phyloP scores from a whole-genome alignment of 2,329 filamentous ascomycete species.

The Dactylellina haptotyla region DNA sequence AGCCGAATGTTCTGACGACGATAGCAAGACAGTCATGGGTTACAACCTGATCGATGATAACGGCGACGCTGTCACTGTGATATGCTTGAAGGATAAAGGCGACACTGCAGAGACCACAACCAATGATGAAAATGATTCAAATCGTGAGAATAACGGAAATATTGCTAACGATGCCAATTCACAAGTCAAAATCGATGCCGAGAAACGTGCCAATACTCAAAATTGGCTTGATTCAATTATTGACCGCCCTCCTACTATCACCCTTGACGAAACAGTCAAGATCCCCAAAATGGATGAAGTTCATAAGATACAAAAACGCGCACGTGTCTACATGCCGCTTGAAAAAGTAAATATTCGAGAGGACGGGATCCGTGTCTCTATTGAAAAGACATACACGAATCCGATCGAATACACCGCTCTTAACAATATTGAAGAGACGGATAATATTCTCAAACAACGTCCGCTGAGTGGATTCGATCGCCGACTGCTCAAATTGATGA shows the following conservation, averaged over 20 bases:
- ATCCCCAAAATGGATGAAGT: not conserved
- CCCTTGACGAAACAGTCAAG: conserved; percentile 7
- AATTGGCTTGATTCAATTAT: conserved; percentile 27
- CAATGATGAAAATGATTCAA: not conserved
- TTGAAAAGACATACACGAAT: not conserved
- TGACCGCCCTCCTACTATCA: conserved; percentile 13
- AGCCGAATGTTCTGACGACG: not conserved
- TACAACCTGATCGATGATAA: not conserved
- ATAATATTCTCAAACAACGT: not conserved
- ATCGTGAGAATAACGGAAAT: not conserved
- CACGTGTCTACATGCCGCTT: not conserved
- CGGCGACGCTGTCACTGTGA: not conserved
- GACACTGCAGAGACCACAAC: not conserved
- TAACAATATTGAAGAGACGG: not conserved
- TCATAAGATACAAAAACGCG: not conserved
- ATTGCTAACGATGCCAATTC: not conserved
- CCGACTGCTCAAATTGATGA: conserved; percentile 3
- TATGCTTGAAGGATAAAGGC: not conserved
- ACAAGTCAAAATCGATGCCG: not conserved
- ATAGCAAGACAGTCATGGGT: not conserved
- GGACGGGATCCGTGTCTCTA: too few species aligned
- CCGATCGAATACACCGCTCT: not conserved
- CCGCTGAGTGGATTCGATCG: conserved; percentile 14
- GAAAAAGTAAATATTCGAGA: not conserved
- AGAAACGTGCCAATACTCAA: not conserved